phyloP scores from a whole-genome alignment of 768 basidiomycete species.

The Leucocoprinus leucothites region DNA sequence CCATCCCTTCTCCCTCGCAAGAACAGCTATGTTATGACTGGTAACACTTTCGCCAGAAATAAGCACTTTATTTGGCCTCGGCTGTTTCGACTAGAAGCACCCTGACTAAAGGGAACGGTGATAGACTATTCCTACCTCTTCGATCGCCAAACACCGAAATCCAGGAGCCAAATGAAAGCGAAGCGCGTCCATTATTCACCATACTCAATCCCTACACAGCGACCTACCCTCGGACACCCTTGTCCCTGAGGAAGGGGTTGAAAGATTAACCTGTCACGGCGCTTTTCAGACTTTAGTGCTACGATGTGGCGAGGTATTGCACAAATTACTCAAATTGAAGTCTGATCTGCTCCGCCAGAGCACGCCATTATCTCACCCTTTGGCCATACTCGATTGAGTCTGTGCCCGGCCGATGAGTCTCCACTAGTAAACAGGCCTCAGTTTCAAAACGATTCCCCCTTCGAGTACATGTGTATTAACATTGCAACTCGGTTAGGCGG shows the following conservation, averaged over 20 bases:
- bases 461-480: too few relatives aligned
- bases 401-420: too few relatives aligned
- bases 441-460: too few relatives aligned
- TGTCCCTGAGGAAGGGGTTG: neutral
- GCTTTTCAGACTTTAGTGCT: neutral
- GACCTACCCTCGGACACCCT: conserved; percentile 7
- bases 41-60: neutral
- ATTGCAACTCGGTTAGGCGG: too few relatives aligned
- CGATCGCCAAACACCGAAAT: neutral
- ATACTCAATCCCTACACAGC: neutral
- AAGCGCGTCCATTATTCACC: neutral
- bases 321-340: neutral
- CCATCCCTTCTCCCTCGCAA: neutral
- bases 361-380: neutral
- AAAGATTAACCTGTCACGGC: neutral
- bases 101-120: neutral
- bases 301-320: neutral
- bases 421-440: too few relatives aligned
- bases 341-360: neutral
- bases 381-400: too few relatives aligned
- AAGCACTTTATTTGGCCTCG: neutral
- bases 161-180: neutral
- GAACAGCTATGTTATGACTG: too few relatives aligned
- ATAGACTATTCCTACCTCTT: neutral
- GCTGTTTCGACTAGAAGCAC: neutral